Conservation (phyloP, 2,329 filamentous ascomycete species). For the Pezicula neosporulosa region DNA sequence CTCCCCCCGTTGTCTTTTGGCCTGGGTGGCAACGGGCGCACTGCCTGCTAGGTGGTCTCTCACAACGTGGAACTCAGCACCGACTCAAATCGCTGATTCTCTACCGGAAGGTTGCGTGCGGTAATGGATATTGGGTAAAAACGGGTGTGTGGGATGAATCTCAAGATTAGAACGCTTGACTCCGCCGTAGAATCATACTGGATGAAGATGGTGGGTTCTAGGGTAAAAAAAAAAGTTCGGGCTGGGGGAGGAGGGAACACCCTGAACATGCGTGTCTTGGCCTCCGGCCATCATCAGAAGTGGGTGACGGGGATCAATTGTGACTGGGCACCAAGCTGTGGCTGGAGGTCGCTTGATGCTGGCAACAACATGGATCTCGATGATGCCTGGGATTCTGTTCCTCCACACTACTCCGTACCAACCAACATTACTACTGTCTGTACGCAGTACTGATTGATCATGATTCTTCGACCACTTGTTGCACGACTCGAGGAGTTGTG, state of each 20-base stretch:
- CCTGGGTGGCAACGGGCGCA: not conserved
- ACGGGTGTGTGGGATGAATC: slow-evolving; percentile 5
- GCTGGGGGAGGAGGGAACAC: slow-evolving; percentile 6
- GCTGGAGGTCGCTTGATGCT: too few relatives aligned
- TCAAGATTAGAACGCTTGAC: not conserved
- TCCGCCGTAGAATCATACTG: slow-evolving; percentile 13
- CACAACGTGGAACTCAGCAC: not conserved
- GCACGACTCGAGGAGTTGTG: too few relatives aligned
- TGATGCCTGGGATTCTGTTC: too few relatives aligned
- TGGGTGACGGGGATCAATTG: too few relatives aligned
- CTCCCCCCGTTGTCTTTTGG: not conserved
- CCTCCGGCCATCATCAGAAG: slow-evolving; percentile 2
- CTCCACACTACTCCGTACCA: too few relatives aligned
- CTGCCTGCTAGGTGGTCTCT: not conserved
- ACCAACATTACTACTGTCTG: too few relatives aligned
- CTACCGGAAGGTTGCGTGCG: not conserved
- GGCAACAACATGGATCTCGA: too few relatives aligned
- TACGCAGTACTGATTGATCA: too few relatives aligned
- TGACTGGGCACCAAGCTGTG: too few relatives aligned
- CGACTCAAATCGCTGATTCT: not conserved
- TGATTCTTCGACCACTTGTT: too few relatives aligned
- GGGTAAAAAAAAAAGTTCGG: slow-evolving; percentile 4
- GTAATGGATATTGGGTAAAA: not conserved
- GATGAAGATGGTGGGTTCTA: slow-evolving; percentile 10
- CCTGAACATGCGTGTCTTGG: slow-evolving; percentile 7